A percentile compares a stretch with the other conserved stretches of the same genome.
Conservation (phyloP, 371 early-diverging fungal genomes). For the Mucor indicus region DNA sequence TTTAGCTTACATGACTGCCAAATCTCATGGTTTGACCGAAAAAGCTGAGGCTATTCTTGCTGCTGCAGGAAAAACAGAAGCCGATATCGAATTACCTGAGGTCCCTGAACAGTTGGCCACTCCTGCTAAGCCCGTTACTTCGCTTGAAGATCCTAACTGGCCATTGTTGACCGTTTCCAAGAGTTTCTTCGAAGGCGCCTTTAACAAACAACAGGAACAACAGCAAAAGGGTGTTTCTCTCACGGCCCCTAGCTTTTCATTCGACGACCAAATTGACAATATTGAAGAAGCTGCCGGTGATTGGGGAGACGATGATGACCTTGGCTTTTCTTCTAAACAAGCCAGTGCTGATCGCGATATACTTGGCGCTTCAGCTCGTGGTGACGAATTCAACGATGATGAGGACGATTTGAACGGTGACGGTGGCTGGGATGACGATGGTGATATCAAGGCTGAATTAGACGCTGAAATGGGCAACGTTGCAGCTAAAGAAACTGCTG, state of each 20-base stretch:
- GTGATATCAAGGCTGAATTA: conserved; percentile 61
- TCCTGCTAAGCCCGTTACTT: conserved; percentile 62
- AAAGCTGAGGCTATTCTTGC: conserved; percentile 79
- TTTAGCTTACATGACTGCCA: conserved; percentile 91
- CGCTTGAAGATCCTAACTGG: conserved; percentile 80
- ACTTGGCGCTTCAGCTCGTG: conserved; percentile 27
- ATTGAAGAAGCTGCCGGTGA: conserved; percentile 61
- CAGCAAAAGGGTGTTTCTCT: conserved; percentile 27
- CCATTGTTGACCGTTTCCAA: conserved; percentile 76
- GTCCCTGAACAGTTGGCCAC: conserved; percentile 45
- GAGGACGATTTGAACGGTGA: conserved; percentile 51
- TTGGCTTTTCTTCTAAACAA: conserved; percentile 21
- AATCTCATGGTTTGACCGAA: conserved; percentile 81
- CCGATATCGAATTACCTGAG: conserved; percentile 57
- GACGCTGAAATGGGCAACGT: conserved; percentile 61
- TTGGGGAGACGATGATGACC: conserved; percentile 70
- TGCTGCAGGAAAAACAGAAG: conserved; percentile 63
- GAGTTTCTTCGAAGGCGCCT: conserved; percentile 66
- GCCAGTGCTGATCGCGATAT: conserved; percentile 15
- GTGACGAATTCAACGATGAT: conserved; percentile 23
- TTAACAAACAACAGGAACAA: conserved; percentile 27
- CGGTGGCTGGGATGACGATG: conserved; percentile 58
- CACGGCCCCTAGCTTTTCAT: conserved; percentile 38
- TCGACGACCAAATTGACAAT: conserved; percentile 48
- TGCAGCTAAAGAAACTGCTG: conserved; percentile 62